These are phyloP conservation scores for Botrytis aclada DNA, from an alignment of 2,329 filamentous ascomycete genomes.

Conservation along the genomic window DNA sequence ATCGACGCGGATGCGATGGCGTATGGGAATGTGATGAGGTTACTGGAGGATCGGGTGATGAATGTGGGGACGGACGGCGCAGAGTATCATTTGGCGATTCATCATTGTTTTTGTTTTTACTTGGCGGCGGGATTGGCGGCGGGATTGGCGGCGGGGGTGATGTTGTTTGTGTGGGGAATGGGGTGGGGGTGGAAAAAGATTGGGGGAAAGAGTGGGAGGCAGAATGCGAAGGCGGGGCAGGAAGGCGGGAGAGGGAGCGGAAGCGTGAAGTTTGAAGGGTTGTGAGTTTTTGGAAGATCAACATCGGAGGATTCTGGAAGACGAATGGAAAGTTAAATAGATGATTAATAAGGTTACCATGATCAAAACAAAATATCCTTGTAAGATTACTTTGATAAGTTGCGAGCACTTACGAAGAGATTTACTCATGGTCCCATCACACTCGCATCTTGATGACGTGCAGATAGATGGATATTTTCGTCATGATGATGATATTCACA, in stretches of 20 bases:
- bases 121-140: background rate
- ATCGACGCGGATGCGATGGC: constrained; percentile 43
- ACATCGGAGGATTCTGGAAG: background rate
- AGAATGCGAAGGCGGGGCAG: background rate
- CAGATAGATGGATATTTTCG: background rate
- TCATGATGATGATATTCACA: no score
- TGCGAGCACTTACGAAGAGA: background rate
- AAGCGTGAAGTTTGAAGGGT: background rate
- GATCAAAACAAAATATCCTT: no score
- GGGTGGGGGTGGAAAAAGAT: background rate
- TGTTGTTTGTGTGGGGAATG: background rate
- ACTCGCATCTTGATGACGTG: background rate
- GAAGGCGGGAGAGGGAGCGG: background rate
- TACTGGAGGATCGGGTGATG: constrained; percentile 33
- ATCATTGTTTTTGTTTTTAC: background rate
- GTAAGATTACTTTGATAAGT: no score
- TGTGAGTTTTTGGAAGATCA: background rate
- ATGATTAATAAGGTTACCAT: no score
- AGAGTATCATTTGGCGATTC: constrained; percentile 41
- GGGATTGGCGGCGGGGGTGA: background rate
- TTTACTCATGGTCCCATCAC: background rate
- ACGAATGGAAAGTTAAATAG: no score
- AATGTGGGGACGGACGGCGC: constrained; percentile 42
- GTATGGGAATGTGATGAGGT: constrained; percentile 41
- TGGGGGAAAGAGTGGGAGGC: background rate